A percentile compares a stretch with the other conserved stretches of the same genome.
phyloP scores from a whole-genome alignment of 352 stramenopile species.

The Globisporangium rhizosaccharum region DNA sequence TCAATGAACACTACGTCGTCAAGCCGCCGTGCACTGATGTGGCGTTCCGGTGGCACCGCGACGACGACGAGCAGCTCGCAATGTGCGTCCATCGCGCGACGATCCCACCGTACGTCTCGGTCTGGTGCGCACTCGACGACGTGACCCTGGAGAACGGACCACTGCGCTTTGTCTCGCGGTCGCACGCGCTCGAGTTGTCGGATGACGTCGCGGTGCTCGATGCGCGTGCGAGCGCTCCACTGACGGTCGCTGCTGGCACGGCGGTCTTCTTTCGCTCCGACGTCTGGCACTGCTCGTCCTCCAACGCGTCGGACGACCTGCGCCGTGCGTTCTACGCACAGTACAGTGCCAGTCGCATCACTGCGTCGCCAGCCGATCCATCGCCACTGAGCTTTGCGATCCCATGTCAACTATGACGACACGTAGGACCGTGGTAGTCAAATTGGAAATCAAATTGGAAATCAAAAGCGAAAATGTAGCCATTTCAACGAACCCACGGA shows the following conservation, averaged over 20 bases:
- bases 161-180: conserved; percentile 42
- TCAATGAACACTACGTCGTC: conserved; percentile 80
- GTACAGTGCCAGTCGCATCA: conserved; percentile 51
- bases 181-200: neutral
- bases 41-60: conserved; percentile 71
- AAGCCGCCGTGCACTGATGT: conserved; percentile 50
- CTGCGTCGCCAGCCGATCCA: conserved; percentile 23
- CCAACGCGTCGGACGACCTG: conserved; percentile 33
- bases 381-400: conserved; percentile 67
- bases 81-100: conserved; percentile 57
- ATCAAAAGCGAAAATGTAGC: neutral
- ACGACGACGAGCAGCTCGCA: conserved; percentile 67
- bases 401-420: conserved; percentile 18
- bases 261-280: conserved; percentile 67
- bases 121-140: conserved; percentile 63
- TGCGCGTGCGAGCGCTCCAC: conserved; percentile 8
- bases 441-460: no score
- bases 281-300: conserved; percentile 66
- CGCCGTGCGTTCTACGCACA: conserved; percentile 72
- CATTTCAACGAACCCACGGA: no score
- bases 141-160: conserved; percentile 44
- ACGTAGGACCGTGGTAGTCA: no score
- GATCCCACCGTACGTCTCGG: conserved; percentile 55
- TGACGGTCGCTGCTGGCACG: conserved; percentile 30
- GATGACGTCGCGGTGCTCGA: neutral